Base-by-base conservation (phyloP, 371 early-diverging fungal genomes). In the Lichtheimia ramosa region DNA sequence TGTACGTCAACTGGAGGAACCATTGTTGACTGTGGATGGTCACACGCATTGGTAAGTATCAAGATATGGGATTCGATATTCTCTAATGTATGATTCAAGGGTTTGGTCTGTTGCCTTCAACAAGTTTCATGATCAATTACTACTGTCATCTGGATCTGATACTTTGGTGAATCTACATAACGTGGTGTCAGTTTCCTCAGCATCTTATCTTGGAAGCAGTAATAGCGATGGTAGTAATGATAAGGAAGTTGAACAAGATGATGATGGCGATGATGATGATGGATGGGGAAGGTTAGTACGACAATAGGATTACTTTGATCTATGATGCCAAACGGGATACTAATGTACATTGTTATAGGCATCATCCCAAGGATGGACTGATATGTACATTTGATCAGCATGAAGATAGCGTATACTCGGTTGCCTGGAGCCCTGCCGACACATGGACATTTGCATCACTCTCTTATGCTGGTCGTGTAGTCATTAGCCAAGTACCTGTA, bases 361-460 rank as follows among this genome's bases (percentile, higher is more conserved):
- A 80, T 18, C 80, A 76, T 51, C 87, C 90, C 4, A 78, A 81
- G 0, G 96, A 96, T 69, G 94, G 95, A 2, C 74, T 95, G 39
- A 83, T 95, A 13, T 78, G 81, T 18, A 87, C 90, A 7, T 95
- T 84, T 63, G 93, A 94, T 53, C 92, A 94, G 62, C 96, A 95
- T 66, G 96, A 97, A 70, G 94, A 96, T 60, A 90, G 91, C 57
- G 95, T 96, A 1, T 95, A 96, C 64, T 73, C 89, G 4, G 90
- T 88, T 2, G 87, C 89, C 16, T 97, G 97, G 97, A 93, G 94
- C 48, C 74, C 75, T 1, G 88, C 88, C 1, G 95, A 96, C 68
- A 93, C 95, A 1, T 97, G 97, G 97, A 79, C 94, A 20, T 96
- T 95, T 79, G 90, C 92, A n/a, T 94, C 95, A 0, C 66, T 96